Percentiles rank a stretch among this genome's conserved stretches.
Evolutionary conservation across 2,329 filamentous ascomycete species (phyloP).

Genomic region (Scedosporium dehoogii): DNA sequence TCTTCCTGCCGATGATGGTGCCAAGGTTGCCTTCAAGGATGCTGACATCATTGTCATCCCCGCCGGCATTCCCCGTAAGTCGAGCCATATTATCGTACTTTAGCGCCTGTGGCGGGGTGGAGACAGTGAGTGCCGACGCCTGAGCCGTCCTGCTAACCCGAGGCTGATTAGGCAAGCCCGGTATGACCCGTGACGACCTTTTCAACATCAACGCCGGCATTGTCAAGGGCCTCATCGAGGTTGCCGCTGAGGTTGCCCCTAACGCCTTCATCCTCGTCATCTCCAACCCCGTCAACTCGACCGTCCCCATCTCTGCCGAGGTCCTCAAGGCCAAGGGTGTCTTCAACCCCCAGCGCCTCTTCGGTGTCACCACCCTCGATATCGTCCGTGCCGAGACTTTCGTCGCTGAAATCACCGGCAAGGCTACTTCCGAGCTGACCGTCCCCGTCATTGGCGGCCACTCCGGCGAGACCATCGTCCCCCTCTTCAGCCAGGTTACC

Average conservation of each 20-base stretch:
- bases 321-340: slow-evolving; percentile 87
- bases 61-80: slow-evolving; percentile 90
- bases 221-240: slow-evolving; percentile 86
- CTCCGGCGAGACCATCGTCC: slow-evolving; percentile 96
- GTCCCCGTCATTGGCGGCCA: slow-evolving; percentile 95
- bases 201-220: slow-evolving; percentile 99
- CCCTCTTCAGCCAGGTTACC: slow-evolving; percentile 85
- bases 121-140: not conserved
- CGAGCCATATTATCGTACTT: not conserved
- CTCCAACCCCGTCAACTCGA: slow-evolving; percentile 99
- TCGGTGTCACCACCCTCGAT: slow-evolving; percentile 97
- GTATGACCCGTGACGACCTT: slow-evolving; percentile 98
- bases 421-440: slow-evolving; percentile 68
- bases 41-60: slow-evolving; percentile 96
- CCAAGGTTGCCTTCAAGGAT: slow-evolving; percentile 81
- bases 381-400: slow-evolving; percentile 98
- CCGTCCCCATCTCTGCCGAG: slow-evolving; percentile 94
- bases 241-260: slow-evolving; percentile 76
- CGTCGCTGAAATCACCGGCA: slow-evolving; percentile 73
- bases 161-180: slow-evolving; percentile 69
- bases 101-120: not conserved
- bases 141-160: not conserved
- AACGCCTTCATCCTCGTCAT: slow-evolving; percentile 95
- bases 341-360: slow-evolving; percentile 91
- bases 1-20: slow-evolving; percentile 75